A percentile compares a stretch with the other conserved stretches of the same genome.
Evolutionary conservation across 2,329 filamentous ascomycete species (phyloP).

Genomic region (Clonostachys rhizophaga): DNA sequence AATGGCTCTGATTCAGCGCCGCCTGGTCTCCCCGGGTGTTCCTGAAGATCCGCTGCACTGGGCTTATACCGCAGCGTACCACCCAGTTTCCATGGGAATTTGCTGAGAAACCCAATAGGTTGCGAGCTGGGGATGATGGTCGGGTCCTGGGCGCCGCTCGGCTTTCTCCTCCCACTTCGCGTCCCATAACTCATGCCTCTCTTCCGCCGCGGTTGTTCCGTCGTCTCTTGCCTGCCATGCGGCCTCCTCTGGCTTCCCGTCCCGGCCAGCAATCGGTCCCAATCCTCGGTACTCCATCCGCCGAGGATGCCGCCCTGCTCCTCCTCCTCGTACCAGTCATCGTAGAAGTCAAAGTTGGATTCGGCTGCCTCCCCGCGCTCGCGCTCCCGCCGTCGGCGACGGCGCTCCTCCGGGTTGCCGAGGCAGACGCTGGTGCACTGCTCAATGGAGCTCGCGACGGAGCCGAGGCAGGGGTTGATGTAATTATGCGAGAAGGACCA

Average conservation of each 20-base stretch:
- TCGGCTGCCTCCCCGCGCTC: conserved; percentile 58
- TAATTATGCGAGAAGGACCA: conserved; percentile 87
- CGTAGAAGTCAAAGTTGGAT: conserved; percentile 93
- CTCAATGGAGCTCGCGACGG: conserved; percentile 61
- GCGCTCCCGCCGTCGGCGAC: conserved; percentile 63
- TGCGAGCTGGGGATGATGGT: conserved; percentile 88
- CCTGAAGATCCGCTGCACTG: conserved; percentile 83
- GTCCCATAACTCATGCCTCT: conserved; percentile 89
- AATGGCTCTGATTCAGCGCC: conserved; percentile 65
- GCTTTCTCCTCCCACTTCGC: conserved; percentile 45
- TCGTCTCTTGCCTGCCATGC: conserved; percentile 20
- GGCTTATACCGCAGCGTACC: conserved; percentile 83
- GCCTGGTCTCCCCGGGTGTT: conserved; percentile 62
- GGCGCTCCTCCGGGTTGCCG: conserved; percentile 69
- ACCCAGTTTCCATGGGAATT: conserved; percentile 80
- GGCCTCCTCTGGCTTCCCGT: conserved; percentile 44
- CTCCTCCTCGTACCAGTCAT: conserved; percentile 80
- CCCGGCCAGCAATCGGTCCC: conserved; percentile 76
- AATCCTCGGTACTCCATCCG: conserved; percentile 76
- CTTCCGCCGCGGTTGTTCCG: conserved; percentile 66
- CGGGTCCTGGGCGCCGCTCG: conserved; percentile 57
- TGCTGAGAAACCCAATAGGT: conserved; percentile 77
- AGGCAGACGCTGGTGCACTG: conserved; percentile 69
- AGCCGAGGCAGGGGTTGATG: conserved; percentile 73
- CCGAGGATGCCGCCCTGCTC: conserved; percentile 51